phyloP scores from a whole-genome alignment of 2,329 filamentous ascomycete species.

The Myriosclerotinia scirpicola region DNA sequence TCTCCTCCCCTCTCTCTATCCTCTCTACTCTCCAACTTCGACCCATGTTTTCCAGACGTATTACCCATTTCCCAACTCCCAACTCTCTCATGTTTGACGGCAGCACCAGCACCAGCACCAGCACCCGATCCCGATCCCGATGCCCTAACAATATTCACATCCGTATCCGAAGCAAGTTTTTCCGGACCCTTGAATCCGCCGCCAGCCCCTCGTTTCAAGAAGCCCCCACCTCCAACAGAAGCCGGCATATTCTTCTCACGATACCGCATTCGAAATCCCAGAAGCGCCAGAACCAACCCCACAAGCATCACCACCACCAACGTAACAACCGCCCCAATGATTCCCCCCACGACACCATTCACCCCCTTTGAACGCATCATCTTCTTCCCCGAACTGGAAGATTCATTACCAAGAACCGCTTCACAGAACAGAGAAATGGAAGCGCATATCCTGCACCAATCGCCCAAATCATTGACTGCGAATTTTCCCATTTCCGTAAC shows the following conservation, averaged over 20 bases:
- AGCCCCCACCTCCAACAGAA: slow-evolving; percentile 22
- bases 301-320: slow-evolving; percentile 29
- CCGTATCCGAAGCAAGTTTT: slow-evolving; percentile 38
- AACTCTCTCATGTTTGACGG: slow-evolving; percentile 37
- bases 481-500: slow-evolving; percentile 32
- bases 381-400: background rate
- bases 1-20: slow-evolving; percentile 26
- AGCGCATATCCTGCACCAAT: slow-evolving; percentile 38
- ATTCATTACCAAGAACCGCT: slow-evolving; percentile 25
- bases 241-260: slow-evolving; percentile 16
- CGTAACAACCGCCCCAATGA: slow-evolving; percentile 38
- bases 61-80: slow-evolving; percentile 41
- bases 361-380: background rate
- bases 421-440: slow-evolving; percentile 35
- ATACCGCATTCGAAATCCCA: slow-evolving; percentile 35
- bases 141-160: slow-evolving; percentile 33
- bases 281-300: slow-evolving; percentile 25
- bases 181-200: slow-evolving; percentile 40
- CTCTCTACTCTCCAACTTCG: slow-evolving; percentile 32
- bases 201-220: slow-evolving; percentile 25
- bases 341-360: slow-evolving; percentile 32
- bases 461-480: slow-evolving; percentile 28
- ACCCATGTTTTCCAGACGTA: background rate
- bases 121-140: slow-evolving; percentile 36
- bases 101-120: slow-evolving; percentile 29